A percentile compares a stretch with the other conserved stretches of the same genome.
These are phyloP conservation scores for Alternaria brassicae DNA, from an alignment of 2,329 filamentous ascomycete genomes.

Conservation along the genomic window DNA sequence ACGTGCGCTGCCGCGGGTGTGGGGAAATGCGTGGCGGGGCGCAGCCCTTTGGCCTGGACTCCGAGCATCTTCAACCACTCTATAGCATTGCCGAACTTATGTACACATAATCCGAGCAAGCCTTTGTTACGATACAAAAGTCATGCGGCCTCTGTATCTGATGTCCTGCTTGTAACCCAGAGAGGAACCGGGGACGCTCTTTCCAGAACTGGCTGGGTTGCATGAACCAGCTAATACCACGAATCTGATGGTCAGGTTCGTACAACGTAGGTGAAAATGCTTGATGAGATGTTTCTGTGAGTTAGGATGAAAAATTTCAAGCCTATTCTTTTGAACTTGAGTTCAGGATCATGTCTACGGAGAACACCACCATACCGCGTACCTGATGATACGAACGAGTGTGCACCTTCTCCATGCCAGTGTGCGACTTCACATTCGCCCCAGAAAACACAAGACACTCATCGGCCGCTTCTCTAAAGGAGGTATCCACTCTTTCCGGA, in stretches of 20 bases:
- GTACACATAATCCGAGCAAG: background rate
- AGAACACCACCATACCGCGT: background rate
- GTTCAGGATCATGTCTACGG: too few species aligned
- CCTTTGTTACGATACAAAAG: background rate
- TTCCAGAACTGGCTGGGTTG: background rate
- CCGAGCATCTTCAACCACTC: background rate
- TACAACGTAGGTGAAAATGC: too few species aligned
- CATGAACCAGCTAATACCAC: background rate
- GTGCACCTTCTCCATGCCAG: too few species aligned
- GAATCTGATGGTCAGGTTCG: too few species aligned
- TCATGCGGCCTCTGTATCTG: too few species aligned
- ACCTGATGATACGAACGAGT: too few species aligned
- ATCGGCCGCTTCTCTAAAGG: background rate
- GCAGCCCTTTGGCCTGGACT: slow-evolving; percentile 4
- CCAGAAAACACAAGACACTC: too few species aligned
- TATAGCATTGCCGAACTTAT: background rate
- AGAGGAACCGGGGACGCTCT: background rate
- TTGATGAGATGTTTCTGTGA: too few species aligned
- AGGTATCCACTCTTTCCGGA: background rate
- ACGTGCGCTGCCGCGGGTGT: slow-evolving; percentile 20
- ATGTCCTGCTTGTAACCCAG: too few species aligned
- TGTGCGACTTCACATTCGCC: too few species aligned
- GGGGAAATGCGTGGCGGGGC: slow-evolving; percentile 11
- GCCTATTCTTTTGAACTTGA: too few species aligned
- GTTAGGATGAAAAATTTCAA: too few species aligned